phyloP scores from a whole-genome alignment of 148 eudicot species.

The Mesembryanthemum crystallinum region DNA sequence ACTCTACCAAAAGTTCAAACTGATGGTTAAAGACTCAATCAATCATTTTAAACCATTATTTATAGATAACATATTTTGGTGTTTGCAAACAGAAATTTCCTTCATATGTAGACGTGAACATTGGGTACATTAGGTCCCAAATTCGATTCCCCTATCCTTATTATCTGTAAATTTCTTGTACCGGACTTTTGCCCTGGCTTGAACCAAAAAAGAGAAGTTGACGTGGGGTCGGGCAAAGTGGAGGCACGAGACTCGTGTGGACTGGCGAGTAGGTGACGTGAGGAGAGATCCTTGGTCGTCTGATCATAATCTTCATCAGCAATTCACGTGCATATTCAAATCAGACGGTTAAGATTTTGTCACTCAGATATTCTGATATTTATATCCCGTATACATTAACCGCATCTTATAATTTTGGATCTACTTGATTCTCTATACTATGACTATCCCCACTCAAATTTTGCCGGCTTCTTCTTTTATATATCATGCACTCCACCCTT shows the following conservation, averaged over 20 bases:
- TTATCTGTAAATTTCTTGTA: no score
- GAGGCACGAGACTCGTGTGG: conserved; percentile 20
- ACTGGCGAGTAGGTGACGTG: background rate
- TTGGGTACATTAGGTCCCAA: no score
- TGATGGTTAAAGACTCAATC: no score
- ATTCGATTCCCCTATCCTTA: no score
- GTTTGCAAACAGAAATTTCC: no score
- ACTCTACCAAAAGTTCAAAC: no score
- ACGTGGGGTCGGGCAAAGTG: background rate
- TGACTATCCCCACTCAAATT: background rate
- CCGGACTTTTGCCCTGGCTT: no score
- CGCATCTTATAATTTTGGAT: background rate
- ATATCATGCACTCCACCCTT: conserved; percentile 4
- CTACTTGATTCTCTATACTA: background rate
- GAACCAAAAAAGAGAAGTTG: no score
- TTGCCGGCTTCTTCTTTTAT: conserved; percentile 1
- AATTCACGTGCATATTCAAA: conserved; percentile 25
- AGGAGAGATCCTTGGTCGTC: background rate
- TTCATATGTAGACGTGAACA: no score
- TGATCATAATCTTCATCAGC: background rate
- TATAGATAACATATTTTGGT: no score
- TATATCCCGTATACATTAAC: background rate
- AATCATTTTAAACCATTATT: no score
- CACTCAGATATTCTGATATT: background rate
- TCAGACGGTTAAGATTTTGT: conserved; percentile 27